Conservation (phyloP, 495 filamentous ascomycete species). For the Penicillium goetzii region DNA sequence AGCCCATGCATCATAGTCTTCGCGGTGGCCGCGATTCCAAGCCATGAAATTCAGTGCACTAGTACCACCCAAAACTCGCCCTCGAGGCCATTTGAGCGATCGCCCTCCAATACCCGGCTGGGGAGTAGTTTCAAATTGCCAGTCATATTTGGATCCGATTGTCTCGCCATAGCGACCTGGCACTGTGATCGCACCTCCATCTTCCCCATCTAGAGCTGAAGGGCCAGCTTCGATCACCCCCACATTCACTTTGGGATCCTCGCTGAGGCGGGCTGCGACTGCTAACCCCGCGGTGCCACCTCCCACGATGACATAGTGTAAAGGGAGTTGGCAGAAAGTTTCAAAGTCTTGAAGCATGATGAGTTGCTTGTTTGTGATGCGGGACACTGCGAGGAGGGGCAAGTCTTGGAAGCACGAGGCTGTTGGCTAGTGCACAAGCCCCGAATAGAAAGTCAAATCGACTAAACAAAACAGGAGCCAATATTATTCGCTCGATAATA, state of each 20-base stretch:
- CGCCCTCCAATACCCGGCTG: constrained; percentile 43
- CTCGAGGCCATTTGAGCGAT: constrained; percentile 39
- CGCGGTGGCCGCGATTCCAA: constrained; percentile 50
- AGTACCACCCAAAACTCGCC: constrained; percentile 48
- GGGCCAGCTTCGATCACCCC: constrained; percentile 54
- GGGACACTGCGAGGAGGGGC: neutral
- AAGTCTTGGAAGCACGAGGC: neutral
- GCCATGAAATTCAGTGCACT: constrained; percentile 55
- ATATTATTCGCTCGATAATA: neutral
- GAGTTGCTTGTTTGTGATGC: neutral
- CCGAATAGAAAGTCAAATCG: neutral
- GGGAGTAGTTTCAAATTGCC: constrained; percentile 45
- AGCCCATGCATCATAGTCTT: constrained; percentile 41
- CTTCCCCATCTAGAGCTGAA: constrained; percentile 28
- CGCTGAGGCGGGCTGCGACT: constrained; percentile 50
- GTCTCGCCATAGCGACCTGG: constrained; percentile 48
- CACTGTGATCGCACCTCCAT: constrained; percentile 45
- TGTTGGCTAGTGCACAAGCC: constrained; percentile 16
- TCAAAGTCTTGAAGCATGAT: neutral
- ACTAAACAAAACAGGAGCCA: neutral
- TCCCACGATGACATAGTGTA: constrained; percentile 46
- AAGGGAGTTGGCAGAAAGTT: constrained; percentile 20
- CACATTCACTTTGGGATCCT: constrained; percentile 44
- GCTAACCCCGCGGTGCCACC: constrained; percentile 44
- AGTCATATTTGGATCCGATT: constrained; percentile 48